Base-by-base conservation (phyloP, 2,329 filamentous ascomycete genomes). In the Aureobasidium sp. region DNA sequence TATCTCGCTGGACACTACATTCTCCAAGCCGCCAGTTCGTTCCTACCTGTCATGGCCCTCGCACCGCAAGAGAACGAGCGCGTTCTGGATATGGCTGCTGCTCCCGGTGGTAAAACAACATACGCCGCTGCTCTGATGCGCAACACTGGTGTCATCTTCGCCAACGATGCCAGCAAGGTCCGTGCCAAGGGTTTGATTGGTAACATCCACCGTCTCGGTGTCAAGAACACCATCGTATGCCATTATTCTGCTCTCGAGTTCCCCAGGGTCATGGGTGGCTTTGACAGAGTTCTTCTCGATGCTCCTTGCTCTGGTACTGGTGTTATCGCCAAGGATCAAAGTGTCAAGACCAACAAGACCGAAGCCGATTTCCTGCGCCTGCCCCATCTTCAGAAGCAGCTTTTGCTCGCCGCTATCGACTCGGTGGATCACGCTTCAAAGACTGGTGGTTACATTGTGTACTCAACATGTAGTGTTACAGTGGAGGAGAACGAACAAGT, bases 1-100 rank as follows among this genome's bases (percentile, higher is more conserved):
- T 99, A 99, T 74, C 84, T 99, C 13, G 92, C 93, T 17, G 94
- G 94, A 19, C 91, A 99, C 74, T 99, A 99, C 78, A 97, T 99
- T 68, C 83, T 99, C 13, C 94, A 99, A 78, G 94, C 94, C 0
- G 94, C 94, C 0, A 95, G 90, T 6, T 96, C 92, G 19, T 99
- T 99, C 79, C 81, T 99, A 53, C 94, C 94, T 64, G 94, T 96
- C 69, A 97, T 99, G 91, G 93, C 94, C 10, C 83, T 99, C 13
- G 92, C 90, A 6, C 94, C 94, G 0, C 93, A 97, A 75, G 90
- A 95, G 74, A 82, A 91, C 67, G 93, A 99, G 78, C 85, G 94
- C 37, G 83, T 95, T 54, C 85, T 99, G 59, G 93, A 96, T 79
- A 87, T 97, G 92, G 90, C 94, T 55, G 88, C 94, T 67, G 93